Conservation (phyloP, 495 filamentous ascomycete genomes). For the Filosporella fistucella region DNA sequence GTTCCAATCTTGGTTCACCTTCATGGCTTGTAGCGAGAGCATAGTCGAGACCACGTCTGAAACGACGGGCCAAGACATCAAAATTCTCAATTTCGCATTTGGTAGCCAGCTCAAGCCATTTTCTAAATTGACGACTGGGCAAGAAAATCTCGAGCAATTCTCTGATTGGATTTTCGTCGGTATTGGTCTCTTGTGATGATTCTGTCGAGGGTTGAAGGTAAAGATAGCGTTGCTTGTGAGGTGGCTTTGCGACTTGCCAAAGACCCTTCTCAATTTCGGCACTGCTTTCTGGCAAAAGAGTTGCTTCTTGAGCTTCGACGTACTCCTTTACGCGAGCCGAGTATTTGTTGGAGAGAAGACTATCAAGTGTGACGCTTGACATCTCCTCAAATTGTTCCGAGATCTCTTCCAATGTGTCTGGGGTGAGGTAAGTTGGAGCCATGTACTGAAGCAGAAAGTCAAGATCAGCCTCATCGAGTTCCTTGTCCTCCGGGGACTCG, state of each 20-base stretch:
- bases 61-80: constrained; percentile 73
- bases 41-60: constrained; percentile 85
- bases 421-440: constrained; percentile 85
- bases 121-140: constrained; percentile 80
- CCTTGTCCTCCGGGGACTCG: constrained; percentile 36
- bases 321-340: constrained; percentile 60
- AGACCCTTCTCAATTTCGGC: constrained; percentile 53
- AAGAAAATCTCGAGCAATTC: constrained; percentile 75
- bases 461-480: constrained; percentile 70
- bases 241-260: constrained; percentile 79
- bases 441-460: constrained; percentile 88
- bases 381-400: constrained; percentile 73
- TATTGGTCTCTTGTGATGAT: constrained; percentile 18
- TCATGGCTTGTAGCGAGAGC: constrained; percentile 84
- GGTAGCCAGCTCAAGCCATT: constrained; percentile 83
- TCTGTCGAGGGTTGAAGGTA: constrained; percentile 54
- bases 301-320: constrained; percentile 59
- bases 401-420: constrained; percentile 83
- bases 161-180: constrained; percentile 53
- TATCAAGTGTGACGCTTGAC: constrained; percentile 73
- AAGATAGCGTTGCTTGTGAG: constrained; percentile 91
- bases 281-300: constrained; percentile 37
- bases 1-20: constrained; percentile 77
- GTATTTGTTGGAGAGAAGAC: constrained; percentile 75
- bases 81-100: constrained; percentile 59